These are phyloP conservation scores for Dactylellina drechsleri DNA, from an alignment of 2,329 filamentous ascomycete species.

Conservation along the genomic window DNA sequence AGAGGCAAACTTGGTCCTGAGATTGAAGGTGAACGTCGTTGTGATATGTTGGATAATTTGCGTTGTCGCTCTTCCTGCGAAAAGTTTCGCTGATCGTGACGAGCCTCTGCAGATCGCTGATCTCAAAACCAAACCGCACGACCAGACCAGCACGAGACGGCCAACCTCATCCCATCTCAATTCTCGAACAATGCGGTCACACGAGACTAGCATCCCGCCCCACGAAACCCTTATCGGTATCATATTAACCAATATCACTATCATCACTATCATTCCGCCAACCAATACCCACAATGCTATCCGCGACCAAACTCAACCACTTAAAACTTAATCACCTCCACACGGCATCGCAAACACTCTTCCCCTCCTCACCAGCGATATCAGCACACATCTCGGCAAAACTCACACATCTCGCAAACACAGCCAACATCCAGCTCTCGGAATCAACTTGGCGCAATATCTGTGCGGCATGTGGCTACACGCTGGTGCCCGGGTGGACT, in stretches of 20 bases:
- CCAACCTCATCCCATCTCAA: neutral
- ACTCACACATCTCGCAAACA: conserved; percentile 13
- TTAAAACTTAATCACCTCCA: conserved; percentile 41
- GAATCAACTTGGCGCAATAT: conserved; percentile 47
- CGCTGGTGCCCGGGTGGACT: conserved; percentile 43
- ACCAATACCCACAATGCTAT: conserved; percentile 22
- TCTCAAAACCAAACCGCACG: neutral
- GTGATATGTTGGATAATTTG: conserved; percentile 16
- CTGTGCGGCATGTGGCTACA: conserved; percentile 39
- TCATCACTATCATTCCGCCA: neutral
- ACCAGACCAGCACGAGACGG: neutral
- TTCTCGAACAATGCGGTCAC: neutral
- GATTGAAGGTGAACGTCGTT: no score
- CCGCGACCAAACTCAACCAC: conserved; percentile 44
- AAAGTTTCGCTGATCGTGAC: neutral
- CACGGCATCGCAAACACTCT: conserved; percentile 30
- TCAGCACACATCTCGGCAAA: conserved; percentile 37
- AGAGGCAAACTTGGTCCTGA: no score
- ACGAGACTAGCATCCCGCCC: neutral
- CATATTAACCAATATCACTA: neutral
- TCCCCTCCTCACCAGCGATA: conserved; percentile 35
- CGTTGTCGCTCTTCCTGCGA: conserved; percentile 4
- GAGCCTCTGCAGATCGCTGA: no score
- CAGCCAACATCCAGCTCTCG: conserved; percentile 27
- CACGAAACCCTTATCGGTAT: neutral